Evolutionary conservation across 257 asterid genomes (phyloP).

Genomic region (Gentiana macrophylla): DNA sequence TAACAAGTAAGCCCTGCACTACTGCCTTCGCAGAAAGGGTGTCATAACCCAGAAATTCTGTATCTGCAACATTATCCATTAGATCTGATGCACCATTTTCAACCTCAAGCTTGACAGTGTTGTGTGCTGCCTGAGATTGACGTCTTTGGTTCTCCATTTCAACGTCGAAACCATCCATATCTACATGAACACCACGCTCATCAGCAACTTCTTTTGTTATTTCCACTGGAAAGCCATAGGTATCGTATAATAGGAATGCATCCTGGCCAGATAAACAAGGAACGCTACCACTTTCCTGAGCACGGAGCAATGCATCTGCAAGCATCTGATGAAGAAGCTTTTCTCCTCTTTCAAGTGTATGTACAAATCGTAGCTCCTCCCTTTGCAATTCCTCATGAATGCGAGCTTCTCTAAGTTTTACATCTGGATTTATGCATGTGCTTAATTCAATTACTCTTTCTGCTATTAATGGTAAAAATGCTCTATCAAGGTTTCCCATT

Average conservation of each 20-base stretch:
- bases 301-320: slow-evolving; percentile 38
- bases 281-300: slow-evolving; percentile 30
- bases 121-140: slow-evolving; percentile 97
- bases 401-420: slow-evolving; percentile 48
- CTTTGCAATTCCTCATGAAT: slow-evolving; percentile 66
- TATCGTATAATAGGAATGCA: slow-evolving; percentile 82
- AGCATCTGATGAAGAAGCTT: slow-evolving; percentile 75
- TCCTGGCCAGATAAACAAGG: slow-evolving; percentile 76
- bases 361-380: slow-evolving; percentile 83
- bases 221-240: slow-evolving; percentile 88
- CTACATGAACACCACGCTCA: slow-evolving; percentile 65
- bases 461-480: slow-evolving; percentile 74
- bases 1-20: slow-evolving; percentile 64
- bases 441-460: slow-evolving; percentile 64
- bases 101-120: slow-evolving; percentile 62
- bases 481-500: slow-evolving; percentile 55
- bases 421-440: slow-evolving; percentile 57
- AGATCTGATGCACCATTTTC: slow-evolving; percentile 67
- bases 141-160: slow-evolving; percentile 91
- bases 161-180: slow-evolving; percentile 53
- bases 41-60: slow-evolving; percentile 75
- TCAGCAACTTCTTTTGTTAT: slow-evolving; percentile 89
- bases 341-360: slow-evolving; percentile 90
- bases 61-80: slow-evolving; percentile 52
- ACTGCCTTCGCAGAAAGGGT: slow-evolving; percentile 59